These are phyloP conservation scores for Alternaria sp. DNA, from an alignment of 2,329 filamentous ascomycete genomes.

Conservation along the genomic window DNA sequence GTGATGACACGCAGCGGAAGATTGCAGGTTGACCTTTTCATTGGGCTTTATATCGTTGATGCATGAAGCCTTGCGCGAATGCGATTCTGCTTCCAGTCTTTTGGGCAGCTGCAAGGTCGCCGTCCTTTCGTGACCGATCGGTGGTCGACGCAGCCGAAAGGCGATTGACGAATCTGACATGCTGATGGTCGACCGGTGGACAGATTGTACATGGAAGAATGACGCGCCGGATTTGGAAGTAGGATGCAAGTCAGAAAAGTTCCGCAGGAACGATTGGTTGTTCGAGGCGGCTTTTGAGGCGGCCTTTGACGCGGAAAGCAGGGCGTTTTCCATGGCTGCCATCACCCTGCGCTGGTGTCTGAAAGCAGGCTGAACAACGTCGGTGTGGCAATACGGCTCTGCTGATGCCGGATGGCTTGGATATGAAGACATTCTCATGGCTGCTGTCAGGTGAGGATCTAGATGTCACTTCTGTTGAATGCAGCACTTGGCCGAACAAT, in stretches of 20 bases:
- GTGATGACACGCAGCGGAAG: neutral
- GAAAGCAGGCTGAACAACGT: neutral
- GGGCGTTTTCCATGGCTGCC: neutral
- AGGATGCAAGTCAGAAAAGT: slow-evolving; percentile 9
- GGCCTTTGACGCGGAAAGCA: neutral
- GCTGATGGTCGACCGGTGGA: slow-evolving; percentile 1
- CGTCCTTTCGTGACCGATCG: neutral
- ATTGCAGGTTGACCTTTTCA: neutral
- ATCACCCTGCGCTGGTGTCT: neutral
- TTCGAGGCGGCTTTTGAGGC: neutral
- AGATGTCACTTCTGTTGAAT: neutral
- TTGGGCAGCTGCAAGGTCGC: neutral
- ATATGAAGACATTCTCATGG: neutral
- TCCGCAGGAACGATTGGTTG: slow-evolving; percentile 3
- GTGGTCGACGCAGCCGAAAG: neutral
- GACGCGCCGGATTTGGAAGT: slow-evolving; percentile 1
- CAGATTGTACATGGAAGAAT: neutral
- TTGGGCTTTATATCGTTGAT: neutral
- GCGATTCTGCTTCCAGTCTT: neutral
- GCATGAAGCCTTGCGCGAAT: neutral
- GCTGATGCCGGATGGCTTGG: neutral
- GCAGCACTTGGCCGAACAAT: neutral
- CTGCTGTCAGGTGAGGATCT: neutral
- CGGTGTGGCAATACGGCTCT: neutral
- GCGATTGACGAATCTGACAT: slow-evolving; percentile 6